These are phyloP conservation scores for Calocybe gangraenosa DNA, from an alignment of 768 basidiomycete genomes.

Conservation along the genomic window DNA sequence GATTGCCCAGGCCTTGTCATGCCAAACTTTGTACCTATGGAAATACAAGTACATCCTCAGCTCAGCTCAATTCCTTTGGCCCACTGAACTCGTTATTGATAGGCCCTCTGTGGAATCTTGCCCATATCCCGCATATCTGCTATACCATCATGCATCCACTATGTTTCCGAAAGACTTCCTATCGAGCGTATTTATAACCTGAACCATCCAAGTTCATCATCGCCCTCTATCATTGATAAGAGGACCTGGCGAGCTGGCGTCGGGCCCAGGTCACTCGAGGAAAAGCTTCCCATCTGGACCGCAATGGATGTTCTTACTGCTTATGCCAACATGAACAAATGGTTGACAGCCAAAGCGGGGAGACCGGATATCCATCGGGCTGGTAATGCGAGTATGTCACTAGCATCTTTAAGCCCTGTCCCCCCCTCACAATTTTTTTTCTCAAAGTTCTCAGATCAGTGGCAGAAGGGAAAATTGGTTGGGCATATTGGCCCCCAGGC, in stretches of 20 bases:
- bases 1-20: conserved; percentile 96
- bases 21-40: conserved; percentile 79
- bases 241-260: conserved; percentile 68
- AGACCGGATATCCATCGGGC: conserved; percentile 86
- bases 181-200: conserved; percentile 70
- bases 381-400: conserved; percentile 77
- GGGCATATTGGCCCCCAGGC: conserved; percentile 84
- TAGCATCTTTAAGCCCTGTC: conserved; percentile 1
- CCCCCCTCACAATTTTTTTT: not conserved
- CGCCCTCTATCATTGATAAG: conserved; percentile 50
- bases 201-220: conserved; percentile 40
- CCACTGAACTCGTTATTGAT: conserved; percentile 2
- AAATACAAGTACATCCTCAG: conserved; percentile 57
- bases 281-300: conserved; percentile 55
- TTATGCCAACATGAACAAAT: conserved; percentile 74
- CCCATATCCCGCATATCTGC: conserved; percentile 84
- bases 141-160: conserved; percentile 78
- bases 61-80: conserved; percentile 5
- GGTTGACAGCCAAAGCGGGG: conserved; percentile 89
- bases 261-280: conserved; percentile 14
- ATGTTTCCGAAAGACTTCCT: conserved; percentile 63
- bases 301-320: conserved; percentile 81
- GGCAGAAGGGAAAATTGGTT: conserved; percentile 75
- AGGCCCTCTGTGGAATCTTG: conserved; percentile 65
- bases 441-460: conserved; percentile 70